Evolutionary conservation across 768 basidiomycete species (phyloP), one percentile per base, ranked within the genome.

Genomic region (Neoboletus brunneissimus): DNA sequence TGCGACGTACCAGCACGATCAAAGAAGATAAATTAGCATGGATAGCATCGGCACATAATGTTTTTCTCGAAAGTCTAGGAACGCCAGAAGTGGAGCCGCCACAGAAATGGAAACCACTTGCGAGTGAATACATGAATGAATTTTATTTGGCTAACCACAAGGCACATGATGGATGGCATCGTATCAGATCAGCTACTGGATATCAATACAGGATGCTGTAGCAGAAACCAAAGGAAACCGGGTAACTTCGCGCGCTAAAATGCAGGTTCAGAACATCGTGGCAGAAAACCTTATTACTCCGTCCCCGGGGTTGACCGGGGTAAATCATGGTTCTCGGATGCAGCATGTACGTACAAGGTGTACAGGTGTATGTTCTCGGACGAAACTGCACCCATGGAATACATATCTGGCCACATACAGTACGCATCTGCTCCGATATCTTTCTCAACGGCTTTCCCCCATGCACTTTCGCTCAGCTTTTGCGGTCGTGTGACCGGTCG

Each of bases 401-500:
- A 43, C 25, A 15, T 38, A 9, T 32, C 42, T 20, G 18, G 27
- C 12, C n/a, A 20, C 20, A 29, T 25, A 25, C 23, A 11, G 34
- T 22, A 18, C 25, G 1, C 34, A 44, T 56, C 8, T 27, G 8
- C 27, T 20, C 12, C 15, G 11, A 25, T 16, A n/a, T 1, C 31
- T 32, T 27, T 43, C 22, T 55, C 18, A 32, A 11, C 23, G 0
- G 4, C 9, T 13, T 15, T 15, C 35, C 18, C 5, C 22, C 25
- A 29, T 23, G 55, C 48, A 58, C 27, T 51, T 58, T 12, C 60
- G 48, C 11, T 67, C 64, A 20, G 56, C 42, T 50, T 59, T 64
- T 5, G 57, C 48, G 23, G 32, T 31, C 4, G 31, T 22, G 1
- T 35, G 52, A 11, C 8, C 51, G 1, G n/a, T 38, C 2, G 12